phyloP scores from a whole-genome alignment of 2,329 filamentous ascomycete species.

The Ophiocordyceps robertsii region DNA sequence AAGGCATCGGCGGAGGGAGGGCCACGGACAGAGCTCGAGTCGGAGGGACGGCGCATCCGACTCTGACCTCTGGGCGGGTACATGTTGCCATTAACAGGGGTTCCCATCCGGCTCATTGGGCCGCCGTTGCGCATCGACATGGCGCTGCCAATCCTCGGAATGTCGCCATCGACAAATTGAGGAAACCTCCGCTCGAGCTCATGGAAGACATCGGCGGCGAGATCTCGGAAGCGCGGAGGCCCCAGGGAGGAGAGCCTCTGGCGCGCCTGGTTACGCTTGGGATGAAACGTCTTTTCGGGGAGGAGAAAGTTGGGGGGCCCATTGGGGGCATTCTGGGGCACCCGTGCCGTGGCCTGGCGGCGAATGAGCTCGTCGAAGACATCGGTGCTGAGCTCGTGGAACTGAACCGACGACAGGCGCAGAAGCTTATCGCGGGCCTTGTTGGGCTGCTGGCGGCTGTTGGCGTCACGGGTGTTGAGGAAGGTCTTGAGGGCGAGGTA shows the following conservation, averaged over 20 bases:
- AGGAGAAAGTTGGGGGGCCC: slow-evolving; percentile 59
- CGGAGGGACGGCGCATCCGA: slow-evolving; percentile 42
- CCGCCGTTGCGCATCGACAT: slow-evolving; percentile 44
- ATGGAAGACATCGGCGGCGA: slow-evolving; percentile 92
- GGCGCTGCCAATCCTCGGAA: slow-evolving; percentile 56
- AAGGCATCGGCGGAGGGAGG: slow-evolving; percentile 30
- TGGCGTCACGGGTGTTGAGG: slow-evolving; percentile 64
- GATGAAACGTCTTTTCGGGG: slow-evolving; percentile 84
- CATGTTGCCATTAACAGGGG: slow-evolving; percentile 44
- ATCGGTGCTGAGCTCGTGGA: slow-evolving; percentile 94
- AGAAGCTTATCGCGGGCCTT: slow-evolving; percentile 90
- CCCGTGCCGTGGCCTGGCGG: slow-evolving; percentile 56
- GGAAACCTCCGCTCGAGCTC: slow-evolving; percentile 88
- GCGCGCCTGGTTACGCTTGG: slow-evolving; percentile 93
- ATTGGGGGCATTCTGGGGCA: slow-evolving; percentile 36
- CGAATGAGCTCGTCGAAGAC: slow-evolving; percentile 91
- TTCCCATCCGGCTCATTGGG: slow-evolving; percentile 44
- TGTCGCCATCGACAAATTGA: slow-evolving; percentile 57
- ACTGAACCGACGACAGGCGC: slow-evolving; percentile 79
- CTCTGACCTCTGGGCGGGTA: slow-evolving; percentile 38
- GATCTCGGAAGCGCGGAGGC: slow-evolving; percentile 72
- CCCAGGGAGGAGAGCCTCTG: slow-evolving; percentile 88
- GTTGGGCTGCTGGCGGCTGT: slow-evolving; percentile 62
- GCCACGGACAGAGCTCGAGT: slow-evolving; percentile 46
- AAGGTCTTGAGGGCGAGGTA: slow-evolving; percentile 69